phyloP scores from a whole-genome alignment of 768 basidiomycete species.

The Termitomyces sp. region DNA sequence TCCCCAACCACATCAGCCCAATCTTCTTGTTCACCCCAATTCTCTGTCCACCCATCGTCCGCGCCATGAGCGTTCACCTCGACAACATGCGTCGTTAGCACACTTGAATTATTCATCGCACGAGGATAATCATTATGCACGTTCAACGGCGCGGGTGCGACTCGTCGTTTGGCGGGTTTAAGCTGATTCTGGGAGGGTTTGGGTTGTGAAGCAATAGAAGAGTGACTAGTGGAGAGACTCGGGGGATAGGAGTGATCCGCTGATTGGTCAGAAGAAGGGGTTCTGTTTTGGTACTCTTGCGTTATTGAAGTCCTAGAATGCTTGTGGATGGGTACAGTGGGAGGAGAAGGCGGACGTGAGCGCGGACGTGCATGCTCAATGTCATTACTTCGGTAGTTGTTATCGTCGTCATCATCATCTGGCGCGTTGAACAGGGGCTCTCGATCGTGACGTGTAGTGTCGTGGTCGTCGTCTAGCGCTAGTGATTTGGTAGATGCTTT shows the following conservation, averaged over 20 bases:
- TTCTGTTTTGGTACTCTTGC: constrained; percentile 32
- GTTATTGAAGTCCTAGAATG: constrained; percentile 18
- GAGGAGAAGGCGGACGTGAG: constrained; percentile 28
- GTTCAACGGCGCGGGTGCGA: constrained; percentile 36
- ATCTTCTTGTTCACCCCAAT: constrained; percentile 46
- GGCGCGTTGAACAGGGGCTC: constrained; percentile 59
- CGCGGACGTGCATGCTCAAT: constrained; percentile 38
- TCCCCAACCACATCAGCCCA: constrained; percentile 20
- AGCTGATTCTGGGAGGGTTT: constrained; percentile 27
- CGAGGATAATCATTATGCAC: constrained; percentile 26
- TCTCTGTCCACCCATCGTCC: constrained; percentile 39
- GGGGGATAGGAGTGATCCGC: constrained; percentile 61
- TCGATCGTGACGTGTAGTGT: constrained; percentile 36
- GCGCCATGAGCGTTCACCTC: constrained; percentile 4
- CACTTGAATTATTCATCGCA: constrained; percentile 27
- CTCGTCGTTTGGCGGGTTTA: constrained; percentile 34
- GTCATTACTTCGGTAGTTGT: constrained; percentile 25
- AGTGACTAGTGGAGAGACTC: constrained; percentile 36
- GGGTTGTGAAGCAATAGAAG: constrained; percentile 28
- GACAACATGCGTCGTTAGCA: constrained; percentile 8
- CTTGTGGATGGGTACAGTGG: constrained; percentile 12
- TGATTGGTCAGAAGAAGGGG: constrained; percentile 26
- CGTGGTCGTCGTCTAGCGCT: constrained; percentile 32
- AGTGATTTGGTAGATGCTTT: constrained; percentile 52
- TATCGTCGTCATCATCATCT: constrained; percentile 48